phyloP scores from a whole-genome alignment of 225 moss, liverwort and hornwort genomes.

The Bryoerythrophyllum caledonicum region DNA sequence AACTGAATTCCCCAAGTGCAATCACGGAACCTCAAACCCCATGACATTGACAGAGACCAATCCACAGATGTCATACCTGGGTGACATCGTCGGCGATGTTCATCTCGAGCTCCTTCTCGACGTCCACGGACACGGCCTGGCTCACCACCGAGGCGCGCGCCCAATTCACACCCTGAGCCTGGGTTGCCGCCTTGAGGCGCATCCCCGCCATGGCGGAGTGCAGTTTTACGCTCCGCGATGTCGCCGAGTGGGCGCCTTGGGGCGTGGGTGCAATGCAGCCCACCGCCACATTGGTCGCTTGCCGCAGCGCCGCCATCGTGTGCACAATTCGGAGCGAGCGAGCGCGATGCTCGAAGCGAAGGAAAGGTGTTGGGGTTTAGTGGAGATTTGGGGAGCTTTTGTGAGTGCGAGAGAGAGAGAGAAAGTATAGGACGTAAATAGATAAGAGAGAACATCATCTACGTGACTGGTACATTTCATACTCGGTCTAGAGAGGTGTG shows the following conservation, averaged over 20 bases:
- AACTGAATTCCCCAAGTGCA: too few relatives aligned
- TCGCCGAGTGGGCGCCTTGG: neutral
- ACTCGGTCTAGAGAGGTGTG: too few relatives aligned
- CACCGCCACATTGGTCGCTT: constrained; percentile 27
- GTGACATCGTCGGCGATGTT: constrained; percentile 66
- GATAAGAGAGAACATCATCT: too few relatives aligned
- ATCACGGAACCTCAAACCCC: too few relatives aligned
- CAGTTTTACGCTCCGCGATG: constrained; percentile 6
- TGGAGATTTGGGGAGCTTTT: too few relatives aligned
- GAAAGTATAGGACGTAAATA: too few relatives aligned
- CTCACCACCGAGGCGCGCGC: constrained; percentile 18
- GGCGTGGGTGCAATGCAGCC: constrained; percentile 18
- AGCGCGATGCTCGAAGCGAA: too few relatives aligned
- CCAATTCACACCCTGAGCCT: neutral
- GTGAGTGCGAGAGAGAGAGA: too few relatives aligned
- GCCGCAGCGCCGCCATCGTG: constrained; percentile 40
- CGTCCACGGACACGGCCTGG: constrained; percentile 42
- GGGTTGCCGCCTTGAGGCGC: constrained; percentile 8
- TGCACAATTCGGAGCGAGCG: neutral
- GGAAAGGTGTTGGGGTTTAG: too few relatives aligned
- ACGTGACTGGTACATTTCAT: too few relatives aligned
- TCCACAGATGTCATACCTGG: constrained; percentile 28
- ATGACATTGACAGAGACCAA: neutral
- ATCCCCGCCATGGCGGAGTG: constrained; percentile 22
- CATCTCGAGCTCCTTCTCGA: constrained; percentile 59